These are phyloP conservation scores for Microdochium nivale DNA, from an alignment of 2,329 filamentous ascomycete species.

Conservation along the genomic window DNA sequence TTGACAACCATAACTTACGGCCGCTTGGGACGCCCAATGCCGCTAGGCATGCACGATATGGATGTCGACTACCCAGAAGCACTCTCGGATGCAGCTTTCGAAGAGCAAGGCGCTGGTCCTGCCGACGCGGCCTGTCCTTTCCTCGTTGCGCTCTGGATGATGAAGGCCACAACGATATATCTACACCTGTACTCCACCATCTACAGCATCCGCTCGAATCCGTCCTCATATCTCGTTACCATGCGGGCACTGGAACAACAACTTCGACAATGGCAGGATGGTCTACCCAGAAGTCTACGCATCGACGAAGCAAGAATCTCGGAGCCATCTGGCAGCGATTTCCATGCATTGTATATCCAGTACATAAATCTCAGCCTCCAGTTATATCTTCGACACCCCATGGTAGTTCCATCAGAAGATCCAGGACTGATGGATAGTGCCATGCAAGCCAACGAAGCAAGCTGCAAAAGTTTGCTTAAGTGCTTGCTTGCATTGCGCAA, in stretches of 20 bases:
- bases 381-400: conserved; percentile 53
- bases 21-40: conserved; percentile 70
- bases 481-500: conserved; percentile 50
- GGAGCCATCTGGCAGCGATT: conserved; percentile 34
- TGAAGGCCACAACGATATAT: conserved; percentile 57
- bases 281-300: conserved; percentile 52
- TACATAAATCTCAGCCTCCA: conserved; percentile 48
- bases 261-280: conserved; percentile 52
- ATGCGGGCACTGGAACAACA: conserved; percentile 59
- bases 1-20: conserved; percentile 63
- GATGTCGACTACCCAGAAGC: conserved; percentile 69
- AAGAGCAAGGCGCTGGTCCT: conserved; percentile 53
- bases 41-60: conserved; percentile 64
- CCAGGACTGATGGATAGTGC: conserved; percentile 50
- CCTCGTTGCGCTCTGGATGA: conserved; percentile 55
- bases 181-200: conserved; percentile 69
- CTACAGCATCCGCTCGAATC: conserved; percentile 60
- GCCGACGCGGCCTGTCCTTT: conserved; percentile 56
- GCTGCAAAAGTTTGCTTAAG: conserved; percentile 54
- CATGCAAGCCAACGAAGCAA: conserved; percentile 57
- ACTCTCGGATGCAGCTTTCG: conserved; percentile 62
- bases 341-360: conserved; percentile 42
- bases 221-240: conserved; percentile 53
- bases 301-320: conserved; percentile 30
- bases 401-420: conserved; percentile 46